Evolutionary conservation across 306 rosid species (phyloP), one percentile per base, ranked within the genome.

Genomic region (Luffa aegyptiaca): DNA sequence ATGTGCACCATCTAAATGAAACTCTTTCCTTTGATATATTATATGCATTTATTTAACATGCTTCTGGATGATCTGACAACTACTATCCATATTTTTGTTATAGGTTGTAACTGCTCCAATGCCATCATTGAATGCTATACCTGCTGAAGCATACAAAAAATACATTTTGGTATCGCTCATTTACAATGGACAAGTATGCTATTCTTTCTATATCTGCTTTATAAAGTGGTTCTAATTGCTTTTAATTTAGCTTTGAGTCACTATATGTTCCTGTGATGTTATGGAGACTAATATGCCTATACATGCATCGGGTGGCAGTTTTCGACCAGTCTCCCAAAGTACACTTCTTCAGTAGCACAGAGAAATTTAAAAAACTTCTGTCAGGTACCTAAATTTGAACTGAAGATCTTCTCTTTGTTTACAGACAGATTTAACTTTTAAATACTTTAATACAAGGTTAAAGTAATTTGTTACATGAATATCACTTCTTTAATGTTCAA

Each of bases 61-160:
- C 64, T 49, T 74, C 52, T 71, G 33, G 36, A 8, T 44, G 52
- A 45, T 73, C 78, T 80, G 45, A 46, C 69, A 26, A 20, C 36
- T 55, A 75, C 81, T 8, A 79, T 77, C 58, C 80, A 65, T 62
- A 78, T 82, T 71, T 63, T 82, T 84, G 11, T 83, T 71, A 26
- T 86, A 96, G 99, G 99, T 89, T 84, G 98, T 96, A 82, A 91
- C 97, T 78, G 96, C 98, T 78, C 99, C 99, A 17, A 91, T 96
- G 97, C 75, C 92, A 51, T 36, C 82, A 61, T 36, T 88, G 66
- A 96, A 86, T 81, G 97, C 98, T 73, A 90, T 96, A 85, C 90
- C 93, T 73, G 91, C 91, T 78, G 99, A 96, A 89, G 98, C 99
- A 56, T 91, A 96, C 89, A 96, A 91, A 82, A 92, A 96, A 77